Conservation (phyloP, 331 rosid genomes). For the Malus hybrid region DNA sequence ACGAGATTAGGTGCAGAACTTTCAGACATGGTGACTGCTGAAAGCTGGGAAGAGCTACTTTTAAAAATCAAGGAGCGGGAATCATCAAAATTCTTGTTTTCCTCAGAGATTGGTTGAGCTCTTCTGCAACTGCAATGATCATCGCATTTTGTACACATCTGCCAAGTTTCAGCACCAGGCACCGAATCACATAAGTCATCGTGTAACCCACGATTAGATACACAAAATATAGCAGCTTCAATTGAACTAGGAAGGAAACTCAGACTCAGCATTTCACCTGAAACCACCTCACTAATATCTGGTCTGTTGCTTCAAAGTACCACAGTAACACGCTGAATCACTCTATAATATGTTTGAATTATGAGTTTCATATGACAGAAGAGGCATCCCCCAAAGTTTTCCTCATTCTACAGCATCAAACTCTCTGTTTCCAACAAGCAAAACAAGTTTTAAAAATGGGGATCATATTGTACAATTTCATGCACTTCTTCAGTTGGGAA, state of each 20-base stretch:
- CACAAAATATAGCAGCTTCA: slow-evolving; percentile 45
- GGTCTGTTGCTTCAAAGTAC: slow-evolving; percentile 23
- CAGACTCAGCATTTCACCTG: slow-evolving; percentile 58
- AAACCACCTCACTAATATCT: slow-evolving; percentile 22
- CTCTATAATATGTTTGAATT: slow-evolving; percentile 7
- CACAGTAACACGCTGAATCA: slow-evolving; percentile 10
- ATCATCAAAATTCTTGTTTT: slow-evolving; percentile 29
- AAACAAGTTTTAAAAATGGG: background rate
- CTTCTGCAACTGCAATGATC: slow-evolving; percentile 42
- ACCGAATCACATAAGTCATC: slow-evolving; percentile 40
- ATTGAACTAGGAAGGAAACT: slow-evolving; percentile 43
- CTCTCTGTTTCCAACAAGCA: slow-evolving; percentile 29
- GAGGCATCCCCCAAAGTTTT: slow-evolving; percentile 23
- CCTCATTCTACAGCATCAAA: slow-evolving; percentile 21
- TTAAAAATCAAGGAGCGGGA: slow-evolving; percentile 34
- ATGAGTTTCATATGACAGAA: slow-evolving; percentile 5
- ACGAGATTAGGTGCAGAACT: slow-evolving; percentile 35
- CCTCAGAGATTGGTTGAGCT: slow-evolving; percentile 36
- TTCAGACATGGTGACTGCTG: slow-evolving; percentile 23
- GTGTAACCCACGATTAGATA: slow-evolving; percentile 36
- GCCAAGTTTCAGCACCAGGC: slow-evolving; percentile 63
- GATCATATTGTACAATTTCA: background rate
- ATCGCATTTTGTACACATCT: slow-evolving; percentile 57
- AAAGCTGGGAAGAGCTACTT: slow-evolving; percentile 34
- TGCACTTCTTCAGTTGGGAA: background rate